A percentile compares a stretch with the other conserved stretches of the same genome.
Conservation (phyloP, 805 yeast species). For the Saccharomycopsis selenospora region DNA sequence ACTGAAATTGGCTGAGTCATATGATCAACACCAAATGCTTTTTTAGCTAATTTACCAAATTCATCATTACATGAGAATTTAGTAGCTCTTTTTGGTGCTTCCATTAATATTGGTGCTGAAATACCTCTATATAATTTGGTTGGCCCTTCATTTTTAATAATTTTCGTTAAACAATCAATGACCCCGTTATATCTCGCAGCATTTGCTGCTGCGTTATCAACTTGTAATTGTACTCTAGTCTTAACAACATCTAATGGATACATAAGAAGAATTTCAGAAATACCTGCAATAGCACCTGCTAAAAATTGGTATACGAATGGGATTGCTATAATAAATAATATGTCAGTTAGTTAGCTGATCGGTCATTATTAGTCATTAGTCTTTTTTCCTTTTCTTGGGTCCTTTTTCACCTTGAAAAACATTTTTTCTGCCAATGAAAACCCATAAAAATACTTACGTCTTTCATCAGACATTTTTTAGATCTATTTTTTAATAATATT, state of each 20-base stretch:
- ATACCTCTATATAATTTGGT: constrained; percentile 87
- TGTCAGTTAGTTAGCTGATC: background rate
- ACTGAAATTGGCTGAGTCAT: constrained; percentile 81
- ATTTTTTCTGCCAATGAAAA: too few species aligned
- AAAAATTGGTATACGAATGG: constrained; percentile 89
- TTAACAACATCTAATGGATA: constrained; percentile 96
- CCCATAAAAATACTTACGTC: constrained; percentile 24
- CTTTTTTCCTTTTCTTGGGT: background rate
- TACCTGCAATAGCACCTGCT: constrained; percentile 95
- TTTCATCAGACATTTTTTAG: constrained; percentile 20
- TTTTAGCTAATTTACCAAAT: constrained; percentile 81
- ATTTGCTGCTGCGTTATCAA: constrained; percentile 36
- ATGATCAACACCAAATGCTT: constrained; percentile 55
- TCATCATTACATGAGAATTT: constrained; percentile 98
- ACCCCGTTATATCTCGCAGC: constrained; percentile 68
- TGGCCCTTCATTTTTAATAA: constrained; percentile 79
- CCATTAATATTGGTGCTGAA: constrained; percentile 95
- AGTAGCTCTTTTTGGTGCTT: constrained; percentile 98
- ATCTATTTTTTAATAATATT: too few species aligned
- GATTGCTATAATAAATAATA: constrained; percentile 39
- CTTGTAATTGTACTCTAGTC: constrained; percentile 90
- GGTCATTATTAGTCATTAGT: background rate
- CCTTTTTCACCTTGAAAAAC: background rate
- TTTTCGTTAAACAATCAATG: constrained; percentile 74
- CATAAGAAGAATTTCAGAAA: constrained; percentile 91